Conservation (phyloP, 2,329 filamentous ascomycete species). For the Pyricularia grisea region DNA sequence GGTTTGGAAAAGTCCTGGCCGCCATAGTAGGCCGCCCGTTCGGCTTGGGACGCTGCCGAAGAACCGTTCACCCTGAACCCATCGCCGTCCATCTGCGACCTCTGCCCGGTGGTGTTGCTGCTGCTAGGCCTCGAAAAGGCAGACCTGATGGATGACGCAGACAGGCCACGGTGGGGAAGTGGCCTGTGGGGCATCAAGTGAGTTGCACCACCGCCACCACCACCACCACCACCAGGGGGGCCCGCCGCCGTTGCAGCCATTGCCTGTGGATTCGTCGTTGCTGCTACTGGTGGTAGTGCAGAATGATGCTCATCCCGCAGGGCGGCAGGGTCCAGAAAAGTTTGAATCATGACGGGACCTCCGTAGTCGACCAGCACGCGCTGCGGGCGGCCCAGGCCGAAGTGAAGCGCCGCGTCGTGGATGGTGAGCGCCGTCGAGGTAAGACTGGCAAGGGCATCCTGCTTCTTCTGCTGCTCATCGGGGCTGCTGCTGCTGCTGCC, state of each 20-base stretch:
- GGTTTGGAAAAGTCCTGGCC: background rate
- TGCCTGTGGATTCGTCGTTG: background rate
- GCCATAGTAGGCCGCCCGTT: background rate
- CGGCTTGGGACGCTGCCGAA: background rate
- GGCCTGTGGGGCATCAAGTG: background rate
- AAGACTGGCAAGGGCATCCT: slow-evolving; percentile 39
- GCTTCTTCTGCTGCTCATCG: slow-evolving; percentile 12
- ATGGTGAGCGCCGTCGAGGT: slow-evolving; percentile 42
- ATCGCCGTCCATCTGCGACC: background rate
- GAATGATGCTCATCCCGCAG: background rate
- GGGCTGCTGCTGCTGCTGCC: slow-evolving; percentile 1
- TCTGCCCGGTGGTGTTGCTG: background rate
- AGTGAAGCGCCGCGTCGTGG: slow-evolving; percentile 40
- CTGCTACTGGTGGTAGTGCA: background rate
- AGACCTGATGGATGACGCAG: background rate
- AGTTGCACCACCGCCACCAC: background rate
- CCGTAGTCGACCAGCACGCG: slow-evolving; percentile 51
- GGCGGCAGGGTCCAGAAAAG: slow-evolving; percentile 31
- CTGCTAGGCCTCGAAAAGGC: background rate
- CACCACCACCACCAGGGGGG: background rate
- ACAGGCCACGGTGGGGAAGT: background rate
- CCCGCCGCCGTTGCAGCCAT: background rate
- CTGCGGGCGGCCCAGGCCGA: slow-evolving; percentile 41
- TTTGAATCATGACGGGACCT: slow-evolving; percentile 21
- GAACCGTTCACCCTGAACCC: background rate